Percentiles rank a stretch among this genome's conserved stretches.
Conservation (phyloP, 225 moss, liverwort and hornwort species). For the Climacium dendroides region DNA sequence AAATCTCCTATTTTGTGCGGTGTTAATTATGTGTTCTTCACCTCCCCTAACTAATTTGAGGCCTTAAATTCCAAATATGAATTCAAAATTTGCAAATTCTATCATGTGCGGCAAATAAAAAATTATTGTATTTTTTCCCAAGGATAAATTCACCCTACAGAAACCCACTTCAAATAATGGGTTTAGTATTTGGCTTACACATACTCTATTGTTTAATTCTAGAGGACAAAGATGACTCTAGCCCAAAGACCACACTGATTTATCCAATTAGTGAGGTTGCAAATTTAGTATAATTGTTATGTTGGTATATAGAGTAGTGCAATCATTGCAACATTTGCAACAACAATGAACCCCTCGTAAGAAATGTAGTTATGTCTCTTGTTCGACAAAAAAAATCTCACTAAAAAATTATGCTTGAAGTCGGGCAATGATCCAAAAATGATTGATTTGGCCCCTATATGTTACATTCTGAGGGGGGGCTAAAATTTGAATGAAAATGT, state of each 20-base stretch:
- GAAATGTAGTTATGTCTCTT: accelerated
- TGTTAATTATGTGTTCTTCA: too few species aligned
- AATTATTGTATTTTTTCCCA: too few species aligned
- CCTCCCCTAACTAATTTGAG: too few species aligned
- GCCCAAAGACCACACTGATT: too few species aligned
- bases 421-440: accelerated
- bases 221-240: not conserved
- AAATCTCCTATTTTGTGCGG: too few species aligned
- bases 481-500: not conserved
- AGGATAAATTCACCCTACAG: too few species aligned
- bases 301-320: accelerated
- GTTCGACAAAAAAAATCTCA: not conserved
- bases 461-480: accelerated
- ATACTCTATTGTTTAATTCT: not conserved
- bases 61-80: too few species aligned
- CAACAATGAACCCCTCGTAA: accelerated
- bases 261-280: not conserved
- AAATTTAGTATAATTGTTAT: not conserved
- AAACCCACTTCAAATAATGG: too few species aligned
- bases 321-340: not conserved
- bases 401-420: too few species aligned
- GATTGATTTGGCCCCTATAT: accelerated
- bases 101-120: too few species aligned
- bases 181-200: too few species aligned
- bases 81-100: too few species aligned